phyloP scores from a whole-genome alignment of 2,329 filamentous ascomycete species.

The Epichloe sibirici region DNA sequence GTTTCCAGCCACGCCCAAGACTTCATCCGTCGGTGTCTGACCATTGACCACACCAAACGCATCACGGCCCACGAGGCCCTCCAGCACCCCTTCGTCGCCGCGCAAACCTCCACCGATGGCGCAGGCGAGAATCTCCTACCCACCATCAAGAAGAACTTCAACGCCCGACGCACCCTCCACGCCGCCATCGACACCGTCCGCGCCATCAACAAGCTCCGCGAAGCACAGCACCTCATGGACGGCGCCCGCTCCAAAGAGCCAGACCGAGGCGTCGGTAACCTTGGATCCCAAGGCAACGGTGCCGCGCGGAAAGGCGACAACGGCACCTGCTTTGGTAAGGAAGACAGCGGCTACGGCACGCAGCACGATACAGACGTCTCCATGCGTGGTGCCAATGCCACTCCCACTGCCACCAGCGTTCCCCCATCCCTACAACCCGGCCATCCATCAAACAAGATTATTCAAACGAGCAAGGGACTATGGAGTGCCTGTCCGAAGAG shows the following conservation, averaged over 20 bases:
- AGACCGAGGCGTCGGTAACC: slow-evolving; percentile 19
- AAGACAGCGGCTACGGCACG: slow-evolving; percentile 39
- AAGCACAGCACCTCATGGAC: slow-evolving; percentile 47
- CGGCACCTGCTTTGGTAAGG: slow-evolving; percentile 27
- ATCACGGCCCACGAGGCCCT: slow-evolving; percentile 82
- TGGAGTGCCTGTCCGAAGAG: slow-evolving; percentile 33
- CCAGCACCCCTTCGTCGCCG: slow-evolving; percentile 52
- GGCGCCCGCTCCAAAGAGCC: slow-evolving; percentile 43
- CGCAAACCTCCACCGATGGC: slow-evolving; percentile 33
- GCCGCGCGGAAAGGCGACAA: slow-evolving; percentile 30
- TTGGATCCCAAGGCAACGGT: slow-evolving; percentile 6
- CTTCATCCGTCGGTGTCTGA: slow-evolving; percentile 86
- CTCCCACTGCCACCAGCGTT: slow-evolving; percentile 19
- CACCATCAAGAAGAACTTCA: slow-evolving; percentile 64
- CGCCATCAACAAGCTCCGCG: slow-evolving; percentile 58
- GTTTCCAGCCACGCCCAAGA: slow-evolving; percentile 78
- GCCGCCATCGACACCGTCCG: slow-evolving; percentile 60
- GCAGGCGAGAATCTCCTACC: slow-evolving; percentile 51
- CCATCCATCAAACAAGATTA: slow-evolving; percentile 40
- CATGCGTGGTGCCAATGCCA: slow-evolving; percentile 34
- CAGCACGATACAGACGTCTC: slow-evolving; percentile 29
- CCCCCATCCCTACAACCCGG: slow-evolving; percentile 44
- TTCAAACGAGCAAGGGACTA: slow-evolving; percentile 53
- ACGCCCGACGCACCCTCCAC: slow-evolving; percentile 54
- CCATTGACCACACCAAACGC: slow-evolving; percentile 73